Evolutionary conservation across 495 filamentous ascomycete species (phyloP).

Genomic region (Aspergillus campestris): DNA sequence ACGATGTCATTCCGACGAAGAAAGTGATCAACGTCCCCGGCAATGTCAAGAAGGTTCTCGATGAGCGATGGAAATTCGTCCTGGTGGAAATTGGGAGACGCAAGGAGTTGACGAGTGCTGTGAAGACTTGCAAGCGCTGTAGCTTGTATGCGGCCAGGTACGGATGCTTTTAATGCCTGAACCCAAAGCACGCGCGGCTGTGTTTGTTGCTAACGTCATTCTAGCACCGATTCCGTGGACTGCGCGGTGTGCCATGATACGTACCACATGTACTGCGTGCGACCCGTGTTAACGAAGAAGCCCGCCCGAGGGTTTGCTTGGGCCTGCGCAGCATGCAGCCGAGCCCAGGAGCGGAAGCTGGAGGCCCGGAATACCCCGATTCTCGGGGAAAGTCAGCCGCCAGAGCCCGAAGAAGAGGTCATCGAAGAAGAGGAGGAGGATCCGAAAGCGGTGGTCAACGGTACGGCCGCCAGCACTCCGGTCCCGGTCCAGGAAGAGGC

Average conservation of each 20-base stretch:
- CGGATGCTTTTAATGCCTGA: constrained; percentile 9
- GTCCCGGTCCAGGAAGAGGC: constrained; percentile 42
- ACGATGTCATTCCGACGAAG: constrained; percentile 87
- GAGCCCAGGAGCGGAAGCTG: constrained; percentile 84
- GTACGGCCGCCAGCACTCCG: constrained; percentile 52
- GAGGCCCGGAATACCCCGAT: constrained; percentile 84
- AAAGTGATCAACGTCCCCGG: constrained; percentile 94
- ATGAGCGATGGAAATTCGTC: constrained; percentile 93
- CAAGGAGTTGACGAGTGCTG: constrained; percentile 92
- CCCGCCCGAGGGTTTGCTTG: constrained; percentile 96
- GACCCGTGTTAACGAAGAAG: constrained; percentile 87
- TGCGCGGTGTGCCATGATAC: constrained; percentile 91
- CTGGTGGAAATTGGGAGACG: constrained; percentile 82
- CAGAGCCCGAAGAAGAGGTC: constrained; percentile 74
- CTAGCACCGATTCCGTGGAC: constrained; percentile 86
- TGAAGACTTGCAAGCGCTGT: constrained; percentile 94
- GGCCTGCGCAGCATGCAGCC: constrained; percentile 93
- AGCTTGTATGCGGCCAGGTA: constrained; percentile 81
- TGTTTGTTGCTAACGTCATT: constrained; percentile 1
- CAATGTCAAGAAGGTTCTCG: constrained; percentile 86
- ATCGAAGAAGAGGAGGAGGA: constrained; percentile 65
- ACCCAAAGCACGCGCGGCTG: too few relatives aligned
- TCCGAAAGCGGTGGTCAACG: constrained; percentile 38
- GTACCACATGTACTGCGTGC: constrained; percentile 98
- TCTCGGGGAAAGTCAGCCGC: constrained; percentile 34